Evolutionary conservation across 176 grass and related monocot species (phyloP).

Genomic region (Melocanna baccifera): DNA sequence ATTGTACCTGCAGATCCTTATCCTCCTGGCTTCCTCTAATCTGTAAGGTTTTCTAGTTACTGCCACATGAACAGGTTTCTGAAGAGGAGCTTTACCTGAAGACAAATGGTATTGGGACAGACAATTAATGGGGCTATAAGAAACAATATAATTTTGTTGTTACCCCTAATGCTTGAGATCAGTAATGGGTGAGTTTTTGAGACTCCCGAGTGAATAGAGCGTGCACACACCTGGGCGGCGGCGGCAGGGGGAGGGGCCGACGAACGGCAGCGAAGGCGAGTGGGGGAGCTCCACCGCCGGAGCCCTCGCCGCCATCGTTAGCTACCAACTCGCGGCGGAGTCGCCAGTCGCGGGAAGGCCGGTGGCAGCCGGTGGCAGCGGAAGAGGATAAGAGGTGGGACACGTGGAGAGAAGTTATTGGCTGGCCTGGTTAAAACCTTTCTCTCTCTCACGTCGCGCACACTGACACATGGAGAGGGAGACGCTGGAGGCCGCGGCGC

Average conservation of each 20-base stretch:
- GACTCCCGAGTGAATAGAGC: not conserved
- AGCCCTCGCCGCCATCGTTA: not conserved
- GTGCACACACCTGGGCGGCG: not conserved
- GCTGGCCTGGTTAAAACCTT: not conserved
- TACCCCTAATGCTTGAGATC: not conserved
- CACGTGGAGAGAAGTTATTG: constrained; percentile 14
- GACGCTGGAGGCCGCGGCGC: constrained; percentile 49
- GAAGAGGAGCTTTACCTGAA: constrained; percentile 5
- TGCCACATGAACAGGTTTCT: not conserved
- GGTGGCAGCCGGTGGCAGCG: not conserved
- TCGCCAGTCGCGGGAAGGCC: not conserved
- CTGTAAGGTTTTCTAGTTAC: not conserved
- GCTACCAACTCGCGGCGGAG: not conserved
- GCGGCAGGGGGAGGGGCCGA: not conserved
- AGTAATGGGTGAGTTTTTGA: not conserved
- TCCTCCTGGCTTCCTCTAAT: not conserved
- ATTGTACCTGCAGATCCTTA: not conserved
- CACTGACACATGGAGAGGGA: constrained; percentile 53
- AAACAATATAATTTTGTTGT: not conserved
- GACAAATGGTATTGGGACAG: not conserved
- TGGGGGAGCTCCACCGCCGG: constrained; percentile 1
- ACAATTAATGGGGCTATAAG: not conserved
- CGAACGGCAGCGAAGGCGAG: not conserved
- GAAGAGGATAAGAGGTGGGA: constrained; percentile 17
- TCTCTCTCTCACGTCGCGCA: not conserved